These are phyloP conservation scores for Drechslerella stenobrocha DNA, from an alignment of 2,329 filamentous ascomycete species.

Conservation along the genomic window DNA sequence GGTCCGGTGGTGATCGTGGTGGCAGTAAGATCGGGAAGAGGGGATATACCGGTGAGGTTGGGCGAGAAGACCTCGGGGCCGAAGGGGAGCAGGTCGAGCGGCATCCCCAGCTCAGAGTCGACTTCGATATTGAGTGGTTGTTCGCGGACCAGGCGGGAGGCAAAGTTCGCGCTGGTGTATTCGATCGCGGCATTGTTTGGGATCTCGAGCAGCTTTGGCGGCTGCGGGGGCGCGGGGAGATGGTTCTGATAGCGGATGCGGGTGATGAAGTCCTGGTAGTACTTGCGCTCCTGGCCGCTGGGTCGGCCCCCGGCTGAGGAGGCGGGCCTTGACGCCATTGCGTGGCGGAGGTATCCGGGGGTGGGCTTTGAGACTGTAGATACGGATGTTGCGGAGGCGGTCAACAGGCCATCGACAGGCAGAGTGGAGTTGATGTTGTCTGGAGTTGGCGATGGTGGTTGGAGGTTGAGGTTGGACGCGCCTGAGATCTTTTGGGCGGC, in stretches of 20 bases:
- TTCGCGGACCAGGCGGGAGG: conserved; percentile 82
- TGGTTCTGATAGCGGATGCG: conserved; percentile 94
- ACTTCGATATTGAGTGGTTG: conserved; percentile 96
- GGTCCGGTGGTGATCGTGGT: conserved; percentile 29
- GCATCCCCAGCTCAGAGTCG: conserved; percentile 97
- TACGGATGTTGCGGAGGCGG: not conserved
- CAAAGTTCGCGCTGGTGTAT: conserved; percentile 88
- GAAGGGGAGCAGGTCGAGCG: conserved; percentile 77
- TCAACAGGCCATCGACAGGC: not conserved
- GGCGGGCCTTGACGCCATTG: conserved; percentile 43
- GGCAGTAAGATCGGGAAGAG: conserved; percentile 37
- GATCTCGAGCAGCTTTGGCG: conserved; percentile 95
- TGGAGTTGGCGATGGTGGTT: conserved; percentile 9
- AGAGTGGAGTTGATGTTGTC: not conserved
- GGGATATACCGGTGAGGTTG: conserved; percentile 53
- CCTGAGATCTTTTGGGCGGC: conserved; percentile 25
- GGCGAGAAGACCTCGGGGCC: conserved; percentile 25
- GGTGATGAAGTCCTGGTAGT: conserved; percentile 95
- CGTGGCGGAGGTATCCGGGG: not conserved
- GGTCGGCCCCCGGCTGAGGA: conserved; percentile 37
- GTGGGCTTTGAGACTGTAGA: not conserved
- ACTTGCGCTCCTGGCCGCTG: conserved; percentile 53
- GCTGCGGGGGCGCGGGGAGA: conserved; percentile 87
- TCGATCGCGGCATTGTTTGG: conserved; percentile 88
- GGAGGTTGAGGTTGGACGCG: conserved; percentile 28